phyloP scores from a whole-genome alignment of 495 filamentous ascomycete species.

The Venustampulla echinocandica region DNA sequence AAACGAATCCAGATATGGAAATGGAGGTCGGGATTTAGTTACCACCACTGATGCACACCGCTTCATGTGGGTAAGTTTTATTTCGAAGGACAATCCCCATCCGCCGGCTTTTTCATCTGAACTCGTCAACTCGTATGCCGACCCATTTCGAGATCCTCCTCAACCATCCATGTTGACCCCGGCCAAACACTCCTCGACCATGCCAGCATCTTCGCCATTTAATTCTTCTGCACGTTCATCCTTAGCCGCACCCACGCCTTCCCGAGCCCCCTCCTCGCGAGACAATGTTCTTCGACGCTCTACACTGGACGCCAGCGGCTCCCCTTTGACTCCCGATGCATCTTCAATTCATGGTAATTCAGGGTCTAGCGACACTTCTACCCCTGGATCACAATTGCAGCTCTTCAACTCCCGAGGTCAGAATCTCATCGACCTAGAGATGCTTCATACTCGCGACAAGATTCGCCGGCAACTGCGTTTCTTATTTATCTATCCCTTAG shows the following conservation, averaged over 20 bases:
- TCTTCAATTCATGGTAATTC: conserved; percentile 12
- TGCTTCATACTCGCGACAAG: conserved; percentile 37
- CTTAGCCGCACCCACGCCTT: background rate
- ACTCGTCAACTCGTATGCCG: background rate
- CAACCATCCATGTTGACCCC: conserved; percentile 4
- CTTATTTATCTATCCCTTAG: conserved; percentile 61
- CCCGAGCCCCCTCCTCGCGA: conserved; percentile 4
- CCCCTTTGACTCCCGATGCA: conserved; percentile 12
- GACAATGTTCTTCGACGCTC: conserved; percentile 11
- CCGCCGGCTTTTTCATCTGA: conserved; percentile 10
- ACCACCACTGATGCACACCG: conserved; percentile 13
- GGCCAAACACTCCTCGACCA: background rate
- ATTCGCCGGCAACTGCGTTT: conserved; percentile 59
- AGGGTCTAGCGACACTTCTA: background rate
- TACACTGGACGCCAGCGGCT: conserved; percentile 5
- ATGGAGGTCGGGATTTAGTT: conserved; percentile 11
- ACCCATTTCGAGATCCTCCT: conserved; percentile 13
- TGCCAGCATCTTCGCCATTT: background rate
- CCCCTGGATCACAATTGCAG: conserved; percentile 13
- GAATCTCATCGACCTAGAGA: conserved; percentile 21
- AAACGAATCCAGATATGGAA: conserved; percentile 21
- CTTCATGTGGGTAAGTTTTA: conserved; percentile 27
- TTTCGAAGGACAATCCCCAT: conserved; percentile 13
- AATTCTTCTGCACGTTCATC: background rate
- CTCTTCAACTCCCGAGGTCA: conserved; percentile 19